Evolutionary conservation across 129 eudicot species (phyloP), one percentile per base, ranked within the genome.

Genomic region (Arctium lappa): DNA sequence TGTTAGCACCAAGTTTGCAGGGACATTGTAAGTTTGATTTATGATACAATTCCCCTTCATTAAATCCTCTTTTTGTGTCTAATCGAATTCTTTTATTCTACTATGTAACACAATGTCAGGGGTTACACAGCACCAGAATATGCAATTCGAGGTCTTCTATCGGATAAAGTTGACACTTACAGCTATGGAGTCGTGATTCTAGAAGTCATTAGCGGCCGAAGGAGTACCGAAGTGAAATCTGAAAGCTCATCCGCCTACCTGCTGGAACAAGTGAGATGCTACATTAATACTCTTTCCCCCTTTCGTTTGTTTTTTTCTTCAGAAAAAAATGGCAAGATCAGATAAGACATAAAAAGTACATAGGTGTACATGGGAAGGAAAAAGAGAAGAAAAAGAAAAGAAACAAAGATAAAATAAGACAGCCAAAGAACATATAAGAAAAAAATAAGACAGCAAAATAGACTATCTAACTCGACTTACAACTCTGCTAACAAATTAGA

Each of bases 91-190:
- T 1, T 22, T 12, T 40, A 9, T 37, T 15, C 69, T 27, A 36
- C 18, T 29, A 29, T 36, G 3, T 11, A 53, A 77, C 62, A 40
- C 5, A 3, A 76, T 16, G 8, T 33, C 84, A 92, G 97, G 90
- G 97, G 97, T 7, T 92, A 92, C 68, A 87, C 93, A 0, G 89
- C 94, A 34, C 97, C 97, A 38, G 97, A 92, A 83, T 92, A 92
- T 80, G 97, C 93, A 32, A 30, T 90, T 32, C 88, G 82, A 60
- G 94, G 97, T 33, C 83, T 82, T 72, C 69, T 90, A 48, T 86
- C 97, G 0, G 97, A 92, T 86, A 92, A 92, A 82, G 93, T 90
- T 36, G 97, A 92, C 77, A 87, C 91, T 6, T 92, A 90, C 83
- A 89, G 94, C 77, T 92, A 87, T n/a, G 94, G 97, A 32, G 79